Conservation (phyloP, 805 yeast species). For the Spathaspora hagerdaliae region DNA sequence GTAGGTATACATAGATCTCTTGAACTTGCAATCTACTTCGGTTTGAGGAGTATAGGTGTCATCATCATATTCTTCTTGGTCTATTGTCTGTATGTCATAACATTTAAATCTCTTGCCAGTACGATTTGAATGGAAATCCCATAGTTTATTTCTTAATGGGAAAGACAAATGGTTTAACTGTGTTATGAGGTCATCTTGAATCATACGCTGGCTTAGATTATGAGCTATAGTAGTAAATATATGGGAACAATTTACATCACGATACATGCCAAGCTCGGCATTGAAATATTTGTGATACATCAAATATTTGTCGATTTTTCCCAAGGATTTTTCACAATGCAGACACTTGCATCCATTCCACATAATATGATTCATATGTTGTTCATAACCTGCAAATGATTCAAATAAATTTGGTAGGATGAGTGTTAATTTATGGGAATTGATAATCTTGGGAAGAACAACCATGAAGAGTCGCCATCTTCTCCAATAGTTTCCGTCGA, state of each 20-base stretch:
- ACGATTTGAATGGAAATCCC: slow-evolving; percentile 28
- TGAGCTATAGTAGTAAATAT: slow-evolving; percentile 52
- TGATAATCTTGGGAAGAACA: slow-evolving; percentile 40
- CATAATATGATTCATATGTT: slow-evolving; percentile 59
- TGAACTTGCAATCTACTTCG: slow-evolving; percentile 1
- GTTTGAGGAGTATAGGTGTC: slow-evolving; percentile 18
- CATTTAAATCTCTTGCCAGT: slow-evolving; percentile 22
- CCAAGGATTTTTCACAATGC: slow-evolving; percentile 49
- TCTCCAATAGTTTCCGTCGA: slow-evolving; percentile 69
- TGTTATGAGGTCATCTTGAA: slow-evolving; percentile 9
- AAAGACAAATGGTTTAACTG: slow-evolving; percentile 8
- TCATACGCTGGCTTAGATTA: slow-evolving; percentile 33
- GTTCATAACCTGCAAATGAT: slow-evolving; percentile 64
- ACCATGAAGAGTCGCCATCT: slow-evolving; percentile 49
- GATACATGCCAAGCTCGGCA: slow-evolving; percentile 39
- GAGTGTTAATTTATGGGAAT: slow-evolving; percentile 32
- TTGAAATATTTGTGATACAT: slow-evolving; percentile 63
- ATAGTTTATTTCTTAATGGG: slow-evolving; percentile 19
- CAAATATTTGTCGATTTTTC: slow-evolving; percentile 54
- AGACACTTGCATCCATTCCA: slow-evolving; percentile 77
- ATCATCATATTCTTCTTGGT: slow-evolving; percentile 36
- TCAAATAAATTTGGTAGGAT: slow-evolving; percentile 59
- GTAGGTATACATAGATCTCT: not conserved
- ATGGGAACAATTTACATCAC: slow-evolving; percentile 59
- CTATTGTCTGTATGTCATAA: slow-evolving; percentile 26